Evolutionary conservation across 139 green algal genomes (phyloP).

Genomic region (Pycnococcus provasolii): DNA sequence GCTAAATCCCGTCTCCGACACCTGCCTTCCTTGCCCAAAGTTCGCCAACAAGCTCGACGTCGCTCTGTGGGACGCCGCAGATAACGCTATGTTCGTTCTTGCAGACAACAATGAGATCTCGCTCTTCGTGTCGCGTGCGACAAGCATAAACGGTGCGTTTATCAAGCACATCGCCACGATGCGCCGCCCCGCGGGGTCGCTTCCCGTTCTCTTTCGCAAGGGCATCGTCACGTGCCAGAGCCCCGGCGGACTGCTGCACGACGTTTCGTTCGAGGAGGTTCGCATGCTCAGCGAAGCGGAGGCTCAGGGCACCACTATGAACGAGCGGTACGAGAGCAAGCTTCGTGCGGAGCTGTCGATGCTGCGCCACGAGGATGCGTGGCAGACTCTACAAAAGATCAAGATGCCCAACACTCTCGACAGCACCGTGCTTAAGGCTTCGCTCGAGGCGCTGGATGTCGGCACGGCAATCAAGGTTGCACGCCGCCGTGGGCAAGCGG

Average conservation of each 20-base stretch:
- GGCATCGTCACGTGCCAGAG: conserved; percentile 47
- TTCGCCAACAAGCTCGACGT: conserved; percentile 23
- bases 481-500: conserved; percentile 43
- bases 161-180: conserved; percentile 39
- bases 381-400: conserved; percentile 28
- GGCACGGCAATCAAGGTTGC: conserved; percentile 46
- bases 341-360: neutral
- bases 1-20: conserved; percentile 56
- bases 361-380: conserved; percentile 37
- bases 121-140: conserved; percentile 36
- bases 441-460: conserved; percentile 38
- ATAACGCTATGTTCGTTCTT: conserved; percentile 47
- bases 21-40: conserved; percentile 37
- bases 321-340: neutral
- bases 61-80: conserved; percentile 53
- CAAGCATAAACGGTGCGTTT: conserved; percentile 33
- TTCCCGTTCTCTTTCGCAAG: conserved; percentile 37
- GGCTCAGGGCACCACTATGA: conserved; percentile 38
- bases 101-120: conserved; percentile 30
- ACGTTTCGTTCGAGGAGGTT: too few relatives aligned
- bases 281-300: conserved; percentile 10
- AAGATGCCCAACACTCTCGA: too few relatives aligned
- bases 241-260: conserved; percentile 29
- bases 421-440: too few relatives aligned
- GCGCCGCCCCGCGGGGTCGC: conserved; percentile 25